phyloP scores from a whole-genome alignment of 257 asterid species.

The Nicotiana paniculata region DNA sequence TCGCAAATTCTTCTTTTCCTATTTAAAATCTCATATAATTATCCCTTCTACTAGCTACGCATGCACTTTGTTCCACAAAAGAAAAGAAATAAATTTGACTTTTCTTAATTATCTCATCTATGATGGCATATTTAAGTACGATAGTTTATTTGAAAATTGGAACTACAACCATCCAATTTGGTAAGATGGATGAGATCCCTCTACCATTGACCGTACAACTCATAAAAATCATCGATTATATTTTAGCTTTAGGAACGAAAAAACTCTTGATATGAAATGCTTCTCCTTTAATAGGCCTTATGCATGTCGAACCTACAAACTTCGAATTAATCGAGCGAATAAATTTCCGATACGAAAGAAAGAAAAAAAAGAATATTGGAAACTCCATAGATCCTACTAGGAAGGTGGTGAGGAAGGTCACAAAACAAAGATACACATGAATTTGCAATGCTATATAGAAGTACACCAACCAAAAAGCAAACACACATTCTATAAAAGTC shows the following conservation, averaged over 20 bases:
- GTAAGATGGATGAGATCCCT: too few relatives aligned
- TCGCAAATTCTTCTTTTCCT: neutral
- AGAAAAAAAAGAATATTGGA: neutral
- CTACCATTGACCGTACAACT: too few relatives aligned
- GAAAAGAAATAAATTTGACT: neutral
- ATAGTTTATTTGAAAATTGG: too few relatives aligned
- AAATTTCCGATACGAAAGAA: neutral
- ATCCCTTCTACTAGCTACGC: neutral
- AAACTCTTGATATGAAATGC: too few relatives aligned
- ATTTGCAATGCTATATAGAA: neutral
- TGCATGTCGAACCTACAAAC: neutral
- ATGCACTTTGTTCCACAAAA: neutral
- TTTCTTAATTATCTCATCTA: neutral
- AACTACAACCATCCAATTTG: too few relatives aligned
- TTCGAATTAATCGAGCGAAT: neutral
- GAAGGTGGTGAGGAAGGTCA: slow-evolving; percentile 19
- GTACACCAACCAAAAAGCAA: neutral
- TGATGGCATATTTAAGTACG: neutral
- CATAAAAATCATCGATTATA: too few relatives aligned
- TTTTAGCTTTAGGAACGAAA: too few relatives aligned
- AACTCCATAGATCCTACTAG: slow-evolving; percentile 14
- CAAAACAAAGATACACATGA: slow-evolving; percentile 1
- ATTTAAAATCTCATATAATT: neutral
- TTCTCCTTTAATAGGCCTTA: neutral
- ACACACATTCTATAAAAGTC: neutral